Base-by-base conservation (phyloP, 495 filamentous ascomycete genomes). In the Beverwykella pulmonaria region DNA sequence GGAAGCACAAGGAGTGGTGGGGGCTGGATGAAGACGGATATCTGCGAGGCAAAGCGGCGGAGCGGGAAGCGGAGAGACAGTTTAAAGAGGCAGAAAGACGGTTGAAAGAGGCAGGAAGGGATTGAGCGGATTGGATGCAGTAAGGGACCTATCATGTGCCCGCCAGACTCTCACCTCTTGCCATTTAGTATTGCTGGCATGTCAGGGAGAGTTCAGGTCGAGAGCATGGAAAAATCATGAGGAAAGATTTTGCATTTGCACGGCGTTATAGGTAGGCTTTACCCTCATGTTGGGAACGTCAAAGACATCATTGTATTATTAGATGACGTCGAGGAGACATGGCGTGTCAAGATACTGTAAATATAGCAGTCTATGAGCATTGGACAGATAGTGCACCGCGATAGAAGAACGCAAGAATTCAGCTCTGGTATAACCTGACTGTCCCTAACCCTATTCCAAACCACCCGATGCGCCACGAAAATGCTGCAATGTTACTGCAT, bases 1-100 rank as follows among this genome's bases (percentile, higher is more conserved):
- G 66, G 68, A 71, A 71, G 77, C 41, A 82, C 79, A 60, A 70
- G 57, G 67, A 82, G 56, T 86, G 81, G 83, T 86, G 82, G 82
- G 80, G 71, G 57, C 67, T 77, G 73, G 79, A 82, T 73, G 81
- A 83, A 76, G 76, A 83, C 60, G 78, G 76, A 63, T 74, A 74
- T 63, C 71, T 69, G 68, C 57, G 59, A 69, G 74, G 72, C 65
- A 69, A 62, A 62, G 22, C 65, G 71, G 50, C 49, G 60, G 58
- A 68, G 60, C 76, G 50, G 47, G 68, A 79, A 53, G 80, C 79
- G 71, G 75, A 81, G 53, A 81, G 83, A 71, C 83, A 85, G 75
- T 82, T n/a, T 10, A 46, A 29, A 34, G 44, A 61, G 39, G 27
- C n/a, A 1, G 50, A 62, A 30, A 57, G 53, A 50, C 22, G 44